These are phyloP conservation scores for Starmerella lactis-condensi DNA, from an alignment of 805 yeast genomes.

Conservation along the genomic window DNA sequence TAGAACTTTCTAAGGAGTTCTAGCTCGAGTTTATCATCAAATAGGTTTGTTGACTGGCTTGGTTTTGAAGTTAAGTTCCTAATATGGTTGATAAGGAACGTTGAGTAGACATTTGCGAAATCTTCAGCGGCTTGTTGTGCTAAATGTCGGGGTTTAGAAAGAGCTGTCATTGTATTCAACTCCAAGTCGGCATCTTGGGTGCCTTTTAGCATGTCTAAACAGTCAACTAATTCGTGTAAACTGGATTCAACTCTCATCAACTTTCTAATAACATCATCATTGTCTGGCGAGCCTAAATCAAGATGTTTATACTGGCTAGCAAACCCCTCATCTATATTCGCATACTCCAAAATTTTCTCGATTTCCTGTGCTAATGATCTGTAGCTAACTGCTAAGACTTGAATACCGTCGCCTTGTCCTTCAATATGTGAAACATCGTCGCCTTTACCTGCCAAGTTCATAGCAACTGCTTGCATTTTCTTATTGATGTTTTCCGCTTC, in stretches of 20 bases:
- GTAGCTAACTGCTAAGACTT: slow-evolving; percentile 65
- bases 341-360: slow-evolving; percentile 48
- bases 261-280: slow-evolving; percentile 26
- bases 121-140: slow-evolving; percentile 1
- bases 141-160: background rate
- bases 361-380: slow-evolving; percentile 56
- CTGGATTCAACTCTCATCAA: slow-evolving; percentile 31
- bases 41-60: slow-evolving; percentile 14
- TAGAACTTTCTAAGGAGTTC: slow-evolving; percentile 15
- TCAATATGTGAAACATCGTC: slow-evolving; percentile 57
- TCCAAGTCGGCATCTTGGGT: slow-evolving; percentile 1
- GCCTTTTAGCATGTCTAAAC: background rate
- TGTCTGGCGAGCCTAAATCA: slow-evolving; percentile 22
- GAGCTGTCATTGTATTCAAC: background rate
- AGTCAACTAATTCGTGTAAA: background rate
- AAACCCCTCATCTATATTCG: slow-evolving; percentile 41
- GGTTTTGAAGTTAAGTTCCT: slow-evolving; percentile 10
- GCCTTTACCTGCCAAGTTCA: slow-evolving; percentile 44
- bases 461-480: slow-evolving; percentile 35
- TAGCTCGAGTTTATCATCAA: slow-evolving; percentile 14
- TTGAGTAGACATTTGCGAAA: slow-evolving; percentile 32
- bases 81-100: slow-evolving; percentile 30
- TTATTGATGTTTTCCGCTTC: slow-evolving; percentile 43
- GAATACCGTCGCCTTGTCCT: slow-evolving; percentile 59
- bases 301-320: slow-evolving; percentile 31